Evolutionary conservation across 768 basidiomycete genomes (phyloP).

Genomic region (Gautieria morchelliformis): DNA sequence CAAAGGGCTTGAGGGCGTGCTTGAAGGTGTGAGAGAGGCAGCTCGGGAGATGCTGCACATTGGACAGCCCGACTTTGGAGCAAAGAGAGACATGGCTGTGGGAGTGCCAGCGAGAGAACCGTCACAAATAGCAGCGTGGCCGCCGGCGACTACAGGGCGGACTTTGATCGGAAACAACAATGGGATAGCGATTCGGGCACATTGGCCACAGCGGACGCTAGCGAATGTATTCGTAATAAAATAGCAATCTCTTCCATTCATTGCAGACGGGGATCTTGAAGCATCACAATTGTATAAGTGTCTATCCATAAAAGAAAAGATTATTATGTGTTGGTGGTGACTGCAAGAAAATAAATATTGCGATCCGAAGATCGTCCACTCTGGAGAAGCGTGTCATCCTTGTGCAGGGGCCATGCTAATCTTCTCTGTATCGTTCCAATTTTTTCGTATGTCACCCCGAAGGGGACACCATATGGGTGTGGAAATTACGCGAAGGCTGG

Average conservation of each 20-base stretch:
- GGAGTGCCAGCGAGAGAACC: not conserved
- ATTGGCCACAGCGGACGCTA: too few species aligned
- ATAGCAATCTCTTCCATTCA: too few species aligned
- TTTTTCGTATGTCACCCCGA: slow-evolving; percentile 95
- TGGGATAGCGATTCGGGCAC: too few species aligned
- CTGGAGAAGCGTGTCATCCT: slow-evolving; percentile 91
- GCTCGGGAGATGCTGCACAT: slow-evolving; percentile 65
- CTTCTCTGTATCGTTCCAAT: slow-evolving; percentile 99
- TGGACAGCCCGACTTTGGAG: slow-evolving; percentile 61
- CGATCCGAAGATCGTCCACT: slow-evolving; percentile 10
- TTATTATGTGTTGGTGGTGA: too few species aligned
- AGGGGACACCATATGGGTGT: slow-evolving; percentile 40
- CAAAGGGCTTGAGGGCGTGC: slow-evolving; percentile 36
- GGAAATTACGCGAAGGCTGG: too few species aligned
- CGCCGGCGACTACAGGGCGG: too few species aligned
- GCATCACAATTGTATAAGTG: too few species aligned
- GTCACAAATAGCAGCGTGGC: not conserved
- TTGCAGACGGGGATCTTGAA: too few species aligned
- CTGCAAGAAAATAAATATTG: slow-evolving; percentile 10
- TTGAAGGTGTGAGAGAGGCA: slow-evolving; percentile 35
- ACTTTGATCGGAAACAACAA: too few species aligned
- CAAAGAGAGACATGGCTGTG: slow-evolving; percentile 35
- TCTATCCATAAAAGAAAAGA: too few species aligned
- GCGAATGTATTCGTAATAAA: too few species aligned
- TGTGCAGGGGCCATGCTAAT: slow-evolving; percentile 99